Evolutionary conservation across 768 basidiomycete species (phyloP).

Genomic region (Amyloporia xantha): DNA sequence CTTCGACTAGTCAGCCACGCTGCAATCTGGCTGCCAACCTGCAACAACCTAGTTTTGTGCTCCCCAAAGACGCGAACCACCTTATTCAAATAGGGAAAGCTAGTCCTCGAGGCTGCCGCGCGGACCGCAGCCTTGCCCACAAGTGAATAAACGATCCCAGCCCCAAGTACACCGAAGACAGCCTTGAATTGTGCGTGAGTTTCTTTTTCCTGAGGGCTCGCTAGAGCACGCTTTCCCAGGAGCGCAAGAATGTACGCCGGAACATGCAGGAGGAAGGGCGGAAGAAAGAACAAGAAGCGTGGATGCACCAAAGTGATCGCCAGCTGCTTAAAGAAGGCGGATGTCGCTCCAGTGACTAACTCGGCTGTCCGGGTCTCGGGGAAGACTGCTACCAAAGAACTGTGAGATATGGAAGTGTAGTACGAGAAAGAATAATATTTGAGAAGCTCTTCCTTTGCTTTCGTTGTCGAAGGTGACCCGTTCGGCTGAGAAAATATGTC

Average conservation of each 20-base stretch:
- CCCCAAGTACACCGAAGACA: slow-evolving; percentile 50
- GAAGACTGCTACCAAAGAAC: slow-evolving; percentile 58
- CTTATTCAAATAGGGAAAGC: too few species aligned
- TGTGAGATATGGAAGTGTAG: slow-evolving; percentile 73
- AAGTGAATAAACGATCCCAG: slow-evolving; percentile 9
- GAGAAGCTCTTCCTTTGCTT: slow-evolving; percentile 60
- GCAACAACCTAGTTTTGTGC: too few species aligned
- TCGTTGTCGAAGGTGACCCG: slow-evolving; percentile 38
- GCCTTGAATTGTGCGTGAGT: slow-evolving; percentile 95
- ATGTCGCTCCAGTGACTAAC: too few species aligned
- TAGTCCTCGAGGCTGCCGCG: neutral
- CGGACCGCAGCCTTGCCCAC: slow-evolving; percentile 1
- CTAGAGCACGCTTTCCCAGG: slow-evolving; percentile 57
- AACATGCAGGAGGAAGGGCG: slow-evolving; percentile 74
- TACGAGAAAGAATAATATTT: slow-evolving; percentile 83
- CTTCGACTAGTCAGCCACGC: too few species aligned
- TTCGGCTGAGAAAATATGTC: slow-evolving; percentile 72
- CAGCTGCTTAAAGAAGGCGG: slow-evolving; percentile 63
- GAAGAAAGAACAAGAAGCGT: slow-evolving; percentile 78
- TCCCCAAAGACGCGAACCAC: too few species aligned
- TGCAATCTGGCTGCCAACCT: too few species aligned
- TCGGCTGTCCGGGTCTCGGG: slow-evolving; percentile 62
- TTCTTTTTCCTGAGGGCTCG: slow-evolving; percentile 72
- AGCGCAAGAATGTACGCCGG: slow-evolving; percentile 81
- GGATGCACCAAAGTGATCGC: slow-evolving; percentile 63